Evolutionary conservation across 2,329 filamentous ascomycete genomes (phyloP).

Genomic region (Colletotrichum cereale): DNA sequence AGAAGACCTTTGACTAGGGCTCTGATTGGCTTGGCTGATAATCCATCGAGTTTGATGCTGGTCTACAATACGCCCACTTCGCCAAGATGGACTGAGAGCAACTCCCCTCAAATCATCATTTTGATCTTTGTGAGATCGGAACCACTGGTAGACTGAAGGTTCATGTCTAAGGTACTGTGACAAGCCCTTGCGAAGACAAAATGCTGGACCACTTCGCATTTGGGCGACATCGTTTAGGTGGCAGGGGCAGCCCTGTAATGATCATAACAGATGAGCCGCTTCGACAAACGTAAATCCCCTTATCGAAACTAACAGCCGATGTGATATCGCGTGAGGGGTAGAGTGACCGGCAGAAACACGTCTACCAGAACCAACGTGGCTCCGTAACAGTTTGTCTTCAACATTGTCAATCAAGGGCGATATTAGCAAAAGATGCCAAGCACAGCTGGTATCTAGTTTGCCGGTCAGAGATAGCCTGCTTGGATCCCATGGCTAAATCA

Average conservation of each 20-base stretch:
- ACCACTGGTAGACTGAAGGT: background rate
- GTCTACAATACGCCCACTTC: background rate
- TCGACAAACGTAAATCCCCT: conserved; percentile 1
- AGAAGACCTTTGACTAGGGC: background rate
- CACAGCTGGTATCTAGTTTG: background rate
- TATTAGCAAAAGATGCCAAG: background rate
- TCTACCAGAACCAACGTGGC: background rate
- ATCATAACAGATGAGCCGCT: background rate
- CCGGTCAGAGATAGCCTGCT: background rate
- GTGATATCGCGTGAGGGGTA: background rate
- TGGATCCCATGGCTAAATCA: background rate
- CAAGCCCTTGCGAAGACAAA: background rate
- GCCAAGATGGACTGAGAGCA: background rate
- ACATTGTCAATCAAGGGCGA: background rate
- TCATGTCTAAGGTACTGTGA: background rate
- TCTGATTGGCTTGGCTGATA: background rate
- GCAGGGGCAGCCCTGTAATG: conserved; percentile 1
- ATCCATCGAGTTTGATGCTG: background rate
- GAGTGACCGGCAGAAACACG: background rate
- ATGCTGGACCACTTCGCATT: background rate
- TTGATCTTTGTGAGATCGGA: background rate
- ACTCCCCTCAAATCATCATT: background rate
- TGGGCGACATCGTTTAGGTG: background rate
- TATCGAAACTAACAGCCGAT: background rate
- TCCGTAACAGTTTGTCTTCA: background rate